phyloP scores from a whole-genome alignment of 495 filamentous ascomycete species.

The Xylaria venustula region DNA sequence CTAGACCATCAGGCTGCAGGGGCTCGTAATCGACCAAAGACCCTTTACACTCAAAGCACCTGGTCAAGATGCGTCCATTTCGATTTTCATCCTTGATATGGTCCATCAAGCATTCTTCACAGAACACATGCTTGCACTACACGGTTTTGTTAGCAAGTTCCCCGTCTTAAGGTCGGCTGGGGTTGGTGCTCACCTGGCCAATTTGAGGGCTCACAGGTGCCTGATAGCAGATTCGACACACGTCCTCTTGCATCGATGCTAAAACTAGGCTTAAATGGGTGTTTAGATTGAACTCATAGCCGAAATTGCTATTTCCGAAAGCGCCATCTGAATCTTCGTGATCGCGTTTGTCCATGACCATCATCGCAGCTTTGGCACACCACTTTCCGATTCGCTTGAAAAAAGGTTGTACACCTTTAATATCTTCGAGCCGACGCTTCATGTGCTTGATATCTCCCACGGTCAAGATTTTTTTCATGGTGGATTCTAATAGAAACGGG shows the following conservation, averaged over 20 bases:
- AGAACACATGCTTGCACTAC: neutral
- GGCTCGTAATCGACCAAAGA: neutral
- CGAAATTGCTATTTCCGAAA: neutral
- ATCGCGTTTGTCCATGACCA: neutral
- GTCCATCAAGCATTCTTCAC: neutral
- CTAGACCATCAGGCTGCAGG: neutral
- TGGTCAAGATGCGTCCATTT: neutral
- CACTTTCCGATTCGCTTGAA: neutral
- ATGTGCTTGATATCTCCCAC: neutral
- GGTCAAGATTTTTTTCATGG: neutral
- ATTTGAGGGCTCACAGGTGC: neutral
- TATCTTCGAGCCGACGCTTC: neutral
- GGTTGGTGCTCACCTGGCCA: neutral
- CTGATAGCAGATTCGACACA: constrained; percentile 4
- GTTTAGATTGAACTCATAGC: neutral
- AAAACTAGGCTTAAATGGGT: neutral
- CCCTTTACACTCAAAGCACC: neutral
- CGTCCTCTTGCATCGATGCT: neutral
- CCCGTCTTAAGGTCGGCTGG: neutral
- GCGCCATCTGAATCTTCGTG: neutral
- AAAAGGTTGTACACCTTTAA: neutral
- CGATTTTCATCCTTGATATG: neutral
- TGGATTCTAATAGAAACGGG: neutral
- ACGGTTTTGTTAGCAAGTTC: neutral
- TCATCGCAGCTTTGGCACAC: neutral